phyloP scores from a whole-genome alignment of 2,329 filamentous ascomycete species.

The Trichoderma sp. region DNA sequence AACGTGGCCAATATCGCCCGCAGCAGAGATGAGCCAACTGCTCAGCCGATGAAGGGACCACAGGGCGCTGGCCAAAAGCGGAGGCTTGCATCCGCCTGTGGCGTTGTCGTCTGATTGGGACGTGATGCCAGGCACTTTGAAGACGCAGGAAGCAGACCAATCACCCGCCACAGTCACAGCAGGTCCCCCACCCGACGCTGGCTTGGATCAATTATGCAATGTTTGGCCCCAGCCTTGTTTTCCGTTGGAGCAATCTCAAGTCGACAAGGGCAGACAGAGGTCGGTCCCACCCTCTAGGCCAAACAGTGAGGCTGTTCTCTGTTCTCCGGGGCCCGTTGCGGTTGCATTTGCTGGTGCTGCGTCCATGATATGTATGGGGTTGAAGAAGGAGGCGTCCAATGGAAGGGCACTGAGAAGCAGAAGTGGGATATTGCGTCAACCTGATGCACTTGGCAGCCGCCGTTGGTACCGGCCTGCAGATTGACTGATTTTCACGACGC shows the following conservation, averaged over 20 bases:
- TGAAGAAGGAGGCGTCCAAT: conserved; percentile 23
- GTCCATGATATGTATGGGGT: conserved; percentile 15
- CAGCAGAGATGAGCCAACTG: conserved; percentile 19
- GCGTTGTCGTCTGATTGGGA: conserved; percentile 22
- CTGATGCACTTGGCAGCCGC: conserved; percentile 16
- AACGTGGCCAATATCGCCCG: conserved; percentile 20
- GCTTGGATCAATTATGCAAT: conserved; percentile 6
- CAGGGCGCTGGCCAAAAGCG: conserved; percentile 20
- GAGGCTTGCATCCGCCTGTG: conserved; percentile 23
- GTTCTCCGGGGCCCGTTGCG: conserved; percentile 13
- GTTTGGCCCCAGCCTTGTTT: conserved; percentile 17
- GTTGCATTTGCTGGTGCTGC: not conserved
- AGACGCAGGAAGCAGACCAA: not conserved
- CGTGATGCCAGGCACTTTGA: conserved; percentile 17
- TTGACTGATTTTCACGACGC: not conserved
- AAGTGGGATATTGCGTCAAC: conserved; percentile 18
- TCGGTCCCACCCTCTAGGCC: conserved; percentile 6
- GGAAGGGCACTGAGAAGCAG: conserved; percentile 1
- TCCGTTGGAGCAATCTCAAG: conserved; percentile 15
- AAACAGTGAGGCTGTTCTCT: conserved; percentile 25
- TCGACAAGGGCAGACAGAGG: conserved; percentile 1
- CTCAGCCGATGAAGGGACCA: conserved; percentile 14
- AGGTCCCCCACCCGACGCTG: not conserved
- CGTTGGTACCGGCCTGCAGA: conserved; percentile 14
- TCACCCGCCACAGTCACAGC: not conserved